These are phyloP conservation scores for Macadamia tetraphylla DNA, from an alignment of 164 flowering plant species.

Conservation along the genomic window DNA sequence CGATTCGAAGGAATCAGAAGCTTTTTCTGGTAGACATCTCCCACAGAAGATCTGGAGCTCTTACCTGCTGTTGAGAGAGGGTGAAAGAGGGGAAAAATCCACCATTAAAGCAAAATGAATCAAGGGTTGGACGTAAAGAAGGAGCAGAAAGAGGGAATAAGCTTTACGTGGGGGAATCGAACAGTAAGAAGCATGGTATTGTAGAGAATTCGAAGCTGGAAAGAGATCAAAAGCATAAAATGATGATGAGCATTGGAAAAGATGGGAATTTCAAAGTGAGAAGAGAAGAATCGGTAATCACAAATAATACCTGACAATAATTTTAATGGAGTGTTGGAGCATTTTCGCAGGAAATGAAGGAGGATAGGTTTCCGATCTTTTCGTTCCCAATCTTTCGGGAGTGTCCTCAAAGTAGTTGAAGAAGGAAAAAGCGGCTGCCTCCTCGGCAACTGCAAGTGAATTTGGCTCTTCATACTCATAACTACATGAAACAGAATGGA, in stretches of 20 bases:
- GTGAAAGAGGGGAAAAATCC: neutral
- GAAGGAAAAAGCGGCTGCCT: neutral
- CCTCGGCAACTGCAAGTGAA: neutral
- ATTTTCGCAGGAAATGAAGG: slow-evolving; percentile 4
- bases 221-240: neutral
- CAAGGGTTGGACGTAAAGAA: neutral
- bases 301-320: neutral
- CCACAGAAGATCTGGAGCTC: slow-evolving; percentile 1
- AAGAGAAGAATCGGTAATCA: neutral
- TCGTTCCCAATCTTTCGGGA: neutral
- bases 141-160: neutral
- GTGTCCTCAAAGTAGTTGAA: neutral
- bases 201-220: slow-evolving; percentile 8
- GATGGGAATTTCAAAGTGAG: neutral
- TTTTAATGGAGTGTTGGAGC: neutral
- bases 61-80: neutral
- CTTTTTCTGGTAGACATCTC: slow-evolving; percentile 23
- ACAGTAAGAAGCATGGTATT: neutral
- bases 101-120: neutral
- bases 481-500: too few relatives aligned
- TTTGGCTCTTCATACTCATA: neutral
- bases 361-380: neutral
- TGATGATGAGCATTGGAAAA: neutral
- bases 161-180: slow-evolving; percentile 12
- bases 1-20: slow-evolving; percentile 20